Conservation (phyloP, 352 stramenopile species). For the Globisporangium polare region DNA sequence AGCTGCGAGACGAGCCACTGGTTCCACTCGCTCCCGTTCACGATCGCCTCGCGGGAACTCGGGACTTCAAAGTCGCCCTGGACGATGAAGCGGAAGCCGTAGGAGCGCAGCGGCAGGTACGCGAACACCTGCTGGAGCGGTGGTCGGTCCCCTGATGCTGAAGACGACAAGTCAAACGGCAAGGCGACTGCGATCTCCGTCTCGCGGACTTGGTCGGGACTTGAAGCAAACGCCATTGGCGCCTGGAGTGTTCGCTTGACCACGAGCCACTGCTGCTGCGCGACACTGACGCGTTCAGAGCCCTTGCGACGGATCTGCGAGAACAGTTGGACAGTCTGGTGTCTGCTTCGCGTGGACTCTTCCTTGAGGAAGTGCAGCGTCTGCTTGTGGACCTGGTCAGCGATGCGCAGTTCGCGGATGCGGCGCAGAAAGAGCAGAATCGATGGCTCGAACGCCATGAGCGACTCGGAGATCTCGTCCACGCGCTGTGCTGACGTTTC, state of each 20-base stretch:
- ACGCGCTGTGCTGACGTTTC: constrained; percentile 31
- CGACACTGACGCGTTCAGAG: constrained; percentile 8
- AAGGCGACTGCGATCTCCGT: constrained; percentile 63
- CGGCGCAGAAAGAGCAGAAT: constrained; percentile 76
- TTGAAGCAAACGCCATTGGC: constrained; percentile 17
- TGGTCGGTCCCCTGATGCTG: constrained; percentile 21
- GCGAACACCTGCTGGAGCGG: constrained; percentile 79
- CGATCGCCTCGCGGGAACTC: constrained; percentile 81
- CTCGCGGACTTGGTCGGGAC: constrained; percentile 12
- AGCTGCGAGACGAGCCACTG: constrained; percentile 81
- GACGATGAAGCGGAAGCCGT: constrained; percentile 83
- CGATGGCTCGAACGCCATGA: constrained; percentile 71
- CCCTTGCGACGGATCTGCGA: constrained; percentile 22
- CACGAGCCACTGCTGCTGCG: constrained; percentile 60
- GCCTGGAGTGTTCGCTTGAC: constrained; percentile 36
- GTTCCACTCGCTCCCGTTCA: constrained; percentile 84
- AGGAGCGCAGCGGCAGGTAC: constrained; percentile 76
- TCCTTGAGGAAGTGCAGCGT: constrained; percentile 44
- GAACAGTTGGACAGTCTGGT: constrained; percentile 37
- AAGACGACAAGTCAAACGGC: constrained; percentile 20
- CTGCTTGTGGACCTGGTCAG: constrained; percentile 32
- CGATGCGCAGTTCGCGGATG: constrained; percentile 59
- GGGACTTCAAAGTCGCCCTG: constrained; percentile 86
- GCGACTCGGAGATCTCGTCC: constrained; percentile 54
- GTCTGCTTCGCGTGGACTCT: constrained; percentile 5